Evolutionary conservation across 306 rosid genomes (phyloP), one percentile per base, ranked within the genome.

Genomic region (Prunus fruticosa): DNA sequence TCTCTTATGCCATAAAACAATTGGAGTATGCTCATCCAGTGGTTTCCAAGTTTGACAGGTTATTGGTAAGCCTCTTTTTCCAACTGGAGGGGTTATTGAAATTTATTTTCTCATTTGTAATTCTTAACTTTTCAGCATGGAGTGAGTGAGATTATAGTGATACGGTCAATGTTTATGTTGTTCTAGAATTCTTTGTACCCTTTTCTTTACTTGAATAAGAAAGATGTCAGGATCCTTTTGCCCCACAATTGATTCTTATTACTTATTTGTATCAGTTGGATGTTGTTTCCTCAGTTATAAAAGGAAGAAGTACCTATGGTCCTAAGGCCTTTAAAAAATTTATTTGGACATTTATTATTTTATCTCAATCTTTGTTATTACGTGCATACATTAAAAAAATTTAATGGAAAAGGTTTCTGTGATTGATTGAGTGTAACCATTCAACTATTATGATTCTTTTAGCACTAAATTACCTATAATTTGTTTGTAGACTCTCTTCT

Each of bases 41-140:
- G 46, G 81, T 83, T 80, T 68, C 87, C 64, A 88, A 85, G 83
- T 89, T 94, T 83, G 80, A 90, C 81, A 91, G 97, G 80, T 89
- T 94, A 85, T 78, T 91, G 96, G 98, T 94, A 91, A 81, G 96
- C 49, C 69, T 45, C 14, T 5, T 13, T 56, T 34, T 12, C 32
- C 52, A 34, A 14, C 65, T 38, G 23, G 53, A 56, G 38, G 53
- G n/a, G 9, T 34, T 32, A 1, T 23, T 23, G n/a, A 28, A 8
- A 28, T 66, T 14, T 41, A 19, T 19, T 7, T 49, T 18, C 53
- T 51, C 5, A 70, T 50, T 12, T 69, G 23, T 14, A 19, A 28
- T 69, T 70, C 28, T 27, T 52, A 23, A 12, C 23, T 49, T 15
- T 11, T 69, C 41, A 22, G 22, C 28, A 50, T 69, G 30, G 23